A percentile compares a stretch with the other conserved stretches of the same genome.
phyloP scores from a whole-genome alignment of 306 rosid species.

The Trichosanthes truncata region DNA sequence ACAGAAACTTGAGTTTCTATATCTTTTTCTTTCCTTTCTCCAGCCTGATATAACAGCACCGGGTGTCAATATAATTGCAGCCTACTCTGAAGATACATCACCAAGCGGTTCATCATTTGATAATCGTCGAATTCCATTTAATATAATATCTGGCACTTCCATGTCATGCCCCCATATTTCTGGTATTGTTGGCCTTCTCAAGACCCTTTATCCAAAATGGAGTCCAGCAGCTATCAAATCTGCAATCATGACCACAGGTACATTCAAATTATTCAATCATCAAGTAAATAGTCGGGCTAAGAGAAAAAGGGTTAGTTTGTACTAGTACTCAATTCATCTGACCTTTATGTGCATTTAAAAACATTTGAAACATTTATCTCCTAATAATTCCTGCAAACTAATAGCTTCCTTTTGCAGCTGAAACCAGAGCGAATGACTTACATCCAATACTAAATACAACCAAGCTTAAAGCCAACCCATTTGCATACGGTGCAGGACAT shows the following conservation, averaged over 20 bases:
- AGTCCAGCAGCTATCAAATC: slow-evolving; percentile 16
- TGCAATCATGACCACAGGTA: slow-evolving; percentile 17
- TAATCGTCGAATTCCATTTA: neutral
- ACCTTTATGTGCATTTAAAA: too few species aligned
- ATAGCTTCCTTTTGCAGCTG: neutral
- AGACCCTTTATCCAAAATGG: slow-evolving; percentile 11
- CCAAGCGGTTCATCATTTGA: neutral
- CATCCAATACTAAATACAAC: neutral
- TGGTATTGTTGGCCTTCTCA: slow-evolving; percentile 12
- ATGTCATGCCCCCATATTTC: slow-evolving; percentile 15
- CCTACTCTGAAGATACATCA: neutral
- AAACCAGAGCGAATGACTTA: neutral
- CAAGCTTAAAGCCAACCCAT: slow-evolving; percentile 28
- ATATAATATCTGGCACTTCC: slow-evolving; percentile 9
- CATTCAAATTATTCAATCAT: neutral
- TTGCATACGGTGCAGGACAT: slow-evolving; percentile 53
- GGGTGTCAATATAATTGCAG: slow-evolving; percentile 4
- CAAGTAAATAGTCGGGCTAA: neutral
- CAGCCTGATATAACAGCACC: slow-evolving; percentile 17
- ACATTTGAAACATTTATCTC: too few species aligned
- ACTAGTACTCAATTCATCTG: too few species aligned
- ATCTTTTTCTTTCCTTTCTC: neutral
- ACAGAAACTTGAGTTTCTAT: neutral
- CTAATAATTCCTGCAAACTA: neutral
- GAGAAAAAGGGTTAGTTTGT: too few species aligned